Evolutionary conservation across 1,139 yeast species (phyloP).

Genomic region (Yamadazyma aaseri): DNA sequence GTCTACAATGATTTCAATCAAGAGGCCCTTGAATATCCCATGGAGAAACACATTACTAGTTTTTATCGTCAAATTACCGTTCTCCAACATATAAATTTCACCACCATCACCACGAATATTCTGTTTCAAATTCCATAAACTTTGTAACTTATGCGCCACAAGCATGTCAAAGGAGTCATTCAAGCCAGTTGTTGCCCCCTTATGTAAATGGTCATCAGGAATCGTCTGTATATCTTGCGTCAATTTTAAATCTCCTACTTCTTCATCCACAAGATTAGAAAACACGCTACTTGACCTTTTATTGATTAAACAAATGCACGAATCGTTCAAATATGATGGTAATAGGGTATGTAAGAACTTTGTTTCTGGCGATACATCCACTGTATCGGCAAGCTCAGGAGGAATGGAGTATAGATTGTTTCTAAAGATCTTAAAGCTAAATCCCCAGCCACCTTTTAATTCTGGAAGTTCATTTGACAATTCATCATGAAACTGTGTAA

Average conservation of each 20-base stretch:
- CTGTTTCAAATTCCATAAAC: conserved; percentile 72
- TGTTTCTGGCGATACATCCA: conserved; percentile 35
- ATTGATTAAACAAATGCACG: conserved; percentile 54
- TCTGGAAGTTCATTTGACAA: conserved; percentile 63
- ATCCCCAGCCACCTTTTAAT: conserved; percentile 59
- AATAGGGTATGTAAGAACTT: conserved; percentile 56
- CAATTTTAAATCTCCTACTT: conserved; percentile 21
- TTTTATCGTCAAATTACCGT: conserved; percentile 47
- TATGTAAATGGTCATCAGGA: conserved; percentile 38
- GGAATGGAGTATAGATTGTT: conserved; percentile 57
- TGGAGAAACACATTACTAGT: conserved; percentile 73
- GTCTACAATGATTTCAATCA: conserved; percentile 53
- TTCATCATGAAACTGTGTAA: conserved; percentile 64
- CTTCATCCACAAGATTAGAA: conserved; percentile 38
- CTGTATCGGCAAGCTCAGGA: conserved; percentile 29
- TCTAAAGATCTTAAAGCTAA: conserved; percentile 62
- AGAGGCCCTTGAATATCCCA: conserved; percentile 69
- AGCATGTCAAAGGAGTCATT: conserved; percentile 51
- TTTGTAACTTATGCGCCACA: conserved; percentile 57
- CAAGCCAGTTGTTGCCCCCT: conserved; percentile 49
- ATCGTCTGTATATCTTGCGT: conserved; percentile 24
- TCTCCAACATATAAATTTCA: conserved; percentile 53
- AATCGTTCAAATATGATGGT: conserved; percentile 52
- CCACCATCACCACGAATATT: conserved; percentile 80
- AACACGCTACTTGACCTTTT: conserved; percentile 47